Base-by-base conservation (phyloP, 306 rosid species). In the Mimosa bimucronata region DNA sequence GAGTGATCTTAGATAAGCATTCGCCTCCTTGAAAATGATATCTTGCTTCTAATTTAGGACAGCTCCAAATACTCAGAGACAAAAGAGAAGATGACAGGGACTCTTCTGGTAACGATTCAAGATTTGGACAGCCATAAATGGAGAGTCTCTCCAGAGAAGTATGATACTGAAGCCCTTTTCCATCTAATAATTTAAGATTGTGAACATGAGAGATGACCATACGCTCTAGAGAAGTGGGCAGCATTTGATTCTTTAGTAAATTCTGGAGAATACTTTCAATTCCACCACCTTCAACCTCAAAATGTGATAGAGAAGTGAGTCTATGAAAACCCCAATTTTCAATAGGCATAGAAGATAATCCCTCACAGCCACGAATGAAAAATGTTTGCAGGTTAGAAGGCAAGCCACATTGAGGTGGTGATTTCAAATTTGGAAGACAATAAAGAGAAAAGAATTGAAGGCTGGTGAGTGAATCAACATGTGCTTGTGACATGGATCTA, bases 61-160 rank as follows among this genome's bases (percentile, higher is more conserved):
- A 71, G 8, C 2, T 0, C 1, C 9, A 0, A 2, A 46, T 46
- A 0, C 3, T 0, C 14, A 71, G 42, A 7, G 4, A 15, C n/a
- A 26, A 25, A 45, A 71, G 61, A 46, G 75, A 71, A 25, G 60
- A 28, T 16, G 75, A 25, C 75, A 44, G 16, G 6, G 9, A 5
- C 1, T 71, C 60, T 45, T 71, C 61, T 5, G 75, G 75, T 7
- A 46, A 71, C 8, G 41, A 45, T 53, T 71, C 60, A 45, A 46
- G 60, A 7, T 45, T 46, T 44, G 40, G 15, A 71, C 41, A 71
- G 3, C 10, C 0, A 2, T 5, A 6, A 6, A 46, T 46, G 42
- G 4, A 0, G 26, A 71, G 75, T 2, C 3, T 13, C n/a, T 46
- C 16, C 0, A 71, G 4, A 45, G 50, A 70, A 13, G 15, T 70